Evolutionary conservation across 768 basidiomycete species (phyloP).

Genomic region (Tulasnella sp.): DNA sequence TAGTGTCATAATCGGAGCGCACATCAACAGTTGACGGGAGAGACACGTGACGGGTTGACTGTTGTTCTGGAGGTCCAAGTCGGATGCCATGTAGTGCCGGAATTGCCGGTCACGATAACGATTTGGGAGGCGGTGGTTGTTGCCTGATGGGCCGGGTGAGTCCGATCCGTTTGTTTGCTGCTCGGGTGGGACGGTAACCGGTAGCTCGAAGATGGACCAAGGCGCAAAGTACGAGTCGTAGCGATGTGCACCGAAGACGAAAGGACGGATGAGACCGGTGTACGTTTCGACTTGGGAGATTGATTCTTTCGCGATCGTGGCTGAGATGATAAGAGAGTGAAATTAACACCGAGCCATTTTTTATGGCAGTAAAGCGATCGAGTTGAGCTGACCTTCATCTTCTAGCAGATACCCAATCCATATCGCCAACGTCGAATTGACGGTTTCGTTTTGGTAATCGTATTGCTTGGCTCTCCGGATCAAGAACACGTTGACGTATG

Average conservation of each 20-base stretch:
- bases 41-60: background rate
- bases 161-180: background rate
- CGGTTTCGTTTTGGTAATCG: constrained; percentile 6
- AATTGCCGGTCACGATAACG: background rate
- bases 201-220: constrained; percentile 18
- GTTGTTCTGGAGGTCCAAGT: constrained; percentile 1
- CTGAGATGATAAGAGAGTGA: background rate
- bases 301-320: background rate
- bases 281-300: background rate
- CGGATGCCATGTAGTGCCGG: background rate
- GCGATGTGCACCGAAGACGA: constrained; percentile 19
- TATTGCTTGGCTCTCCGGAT: background rate
- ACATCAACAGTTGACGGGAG: background rate
- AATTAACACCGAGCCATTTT: background rate
- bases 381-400: background rate
- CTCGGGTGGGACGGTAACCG: constrained; percentile 1
- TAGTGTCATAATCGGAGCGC: constrained; percentile 9
- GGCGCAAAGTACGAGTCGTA: constrained; percentile 22
- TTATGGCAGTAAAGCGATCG: no score
- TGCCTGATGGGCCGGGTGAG: background rate
- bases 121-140: background rate
- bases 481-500: background rate
- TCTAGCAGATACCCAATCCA: background rate
- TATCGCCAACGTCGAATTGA: constrained; percentile 2
- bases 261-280: constrained; percentile 17